Percentiles rank a stretch among this genome's conserved stretches.
Evolutionary conservation across 2,329 filamentous ascomycete species (phyloP).

Genomic region (Bimuria novae-zelandiae): DNA sequence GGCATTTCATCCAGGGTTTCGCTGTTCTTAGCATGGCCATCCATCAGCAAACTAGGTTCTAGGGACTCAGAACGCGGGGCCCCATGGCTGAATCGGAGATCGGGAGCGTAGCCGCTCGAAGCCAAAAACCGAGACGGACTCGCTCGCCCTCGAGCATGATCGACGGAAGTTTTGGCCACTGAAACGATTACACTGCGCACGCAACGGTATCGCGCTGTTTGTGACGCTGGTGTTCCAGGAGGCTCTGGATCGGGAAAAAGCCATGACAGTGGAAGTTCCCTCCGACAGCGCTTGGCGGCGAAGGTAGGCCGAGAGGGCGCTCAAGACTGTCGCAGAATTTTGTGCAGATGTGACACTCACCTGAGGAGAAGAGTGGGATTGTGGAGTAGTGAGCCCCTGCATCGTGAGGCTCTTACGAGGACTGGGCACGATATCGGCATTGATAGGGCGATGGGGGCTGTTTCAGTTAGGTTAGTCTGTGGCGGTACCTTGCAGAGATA

Average conservation of each 20-base stretch:
- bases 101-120: not conserved
- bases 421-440: not conserved
- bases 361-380: not conserved
- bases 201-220: too few species aligned
- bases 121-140: not conserved
- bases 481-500: constrained; percentile 17
- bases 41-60: not conserved
- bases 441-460: constrained; percentile 2
- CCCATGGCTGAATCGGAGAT: constrained; percentile 13
- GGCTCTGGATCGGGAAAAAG: not conserved
- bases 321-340: not conserved
- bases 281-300: not conserved
- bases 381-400: constrained; percentile 5
- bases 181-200: too few species aligned
- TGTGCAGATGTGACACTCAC: not conserved
- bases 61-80: constrained; percentile 12
- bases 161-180: not conserved
- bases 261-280: not conserved
- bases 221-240: too few species aligned
- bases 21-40: not conserved
- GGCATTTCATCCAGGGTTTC: not conserved
- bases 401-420: not conserved
- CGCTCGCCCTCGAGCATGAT: not conserved
- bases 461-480: not conserved
- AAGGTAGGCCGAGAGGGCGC: not conserved